Evolutionary conservation across 1,139 yeast species (phyloP).

Genomic region (Kodamaea alishanica): DNA sequence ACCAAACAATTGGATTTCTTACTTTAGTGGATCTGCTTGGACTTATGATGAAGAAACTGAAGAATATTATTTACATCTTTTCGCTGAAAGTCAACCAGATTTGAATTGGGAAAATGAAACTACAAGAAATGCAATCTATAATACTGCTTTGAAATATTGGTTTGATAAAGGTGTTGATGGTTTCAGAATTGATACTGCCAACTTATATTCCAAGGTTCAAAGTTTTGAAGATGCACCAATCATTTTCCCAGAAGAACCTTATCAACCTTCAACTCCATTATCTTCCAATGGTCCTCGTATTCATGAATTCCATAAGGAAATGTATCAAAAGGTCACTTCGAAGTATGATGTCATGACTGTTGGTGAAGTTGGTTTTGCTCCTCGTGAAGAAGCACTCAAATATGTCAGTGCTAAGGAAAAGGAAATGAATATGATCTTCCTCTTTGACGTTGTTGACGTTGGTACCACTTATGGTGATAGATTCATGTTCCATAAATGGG

Average conservation of each 20-base stretch:
- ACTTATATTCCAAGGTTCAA: slow-evolving; percentile 49
- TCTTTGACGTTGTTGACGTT: slow-evolving; percentile 44
- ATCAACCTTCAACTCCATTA: slow-evolving; percentile 34
- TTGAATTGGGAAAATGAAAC: slow-evolving; percentile 58
- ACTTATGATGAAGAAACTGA: slow-evolving; percentile 48
- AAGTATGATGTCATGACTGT: slow-evolving; percentile 55
- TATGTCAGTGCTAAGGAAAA: slow-evolving; percentile 47
- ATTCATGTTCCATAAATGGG: slow-evolving; percentile 32
- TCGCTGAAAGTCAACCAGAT: slow-evolving; percentile 54
- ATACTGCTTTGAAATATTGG: slow-evolving; percentile 51
- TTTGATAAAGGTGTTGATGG: slow-evolving; percentile 56
- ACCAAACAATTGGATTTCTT: slow-evolving; percentile 55
- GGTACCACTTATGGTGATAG: slow-evolving; percentile 37
- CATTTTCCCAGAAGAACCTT: slow-evolving; percentile 35
- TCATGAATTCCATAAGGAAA: slow-evolving; percentile 55
- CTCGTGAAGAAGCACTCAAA: slow-evolving; percentile 40
- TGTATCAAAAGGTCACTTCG: slow-evolving; percentile 41
- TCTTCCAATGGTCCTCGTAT: slow-evolving; percentile 50
- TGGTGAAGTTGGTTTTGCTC: slow-evolving; percentile 49
- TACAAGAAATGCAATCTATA: slow-evolving; percentile 48
- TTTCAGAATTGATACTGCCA: slow-evolving; percentile 55
- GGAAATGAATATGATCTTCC: slow-evolving; percentile 52
- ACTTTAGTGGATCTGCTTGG: slow-evolving; percentile 57
- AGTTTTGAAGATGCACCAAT: slow-evolving; percentile 49
- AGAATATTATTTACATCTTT: slow-evolving; percentile 52